Evolutionary conservation across 352 stramenopile genomes (phyloP).

Genomic region (Poterioochromonas sp.): DNA sequence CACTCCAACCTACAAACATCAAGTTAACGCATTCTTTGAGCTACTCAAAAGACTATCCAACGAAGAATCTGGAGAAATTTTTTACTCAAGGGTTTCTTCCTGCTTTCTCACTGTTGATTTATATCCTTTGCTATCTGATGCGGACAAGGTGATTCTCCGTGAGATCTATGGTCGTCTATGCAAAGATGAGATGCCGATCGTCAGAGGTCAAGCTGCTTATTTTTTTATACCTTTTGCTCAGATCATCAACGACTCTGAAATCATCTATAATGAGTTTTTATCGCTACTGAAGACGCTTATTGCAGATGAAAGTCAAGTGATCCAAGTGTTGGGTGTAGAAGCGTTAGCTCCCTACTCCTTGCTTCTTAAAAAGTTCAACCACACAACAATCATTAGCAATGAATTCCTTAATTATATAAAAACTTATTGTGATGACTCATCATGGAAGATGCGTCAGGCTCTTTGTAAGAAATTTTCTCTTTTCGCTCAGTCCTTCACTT

Average conservation of each 20-base stretch:
- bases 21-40: neutral
- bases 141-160: neutral
- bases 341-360: neutral
- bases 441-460: conserved; percentile 9
- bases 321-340: neutral
- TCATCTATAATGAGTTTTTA: neutral
- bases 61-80: conserved; percentile 9
- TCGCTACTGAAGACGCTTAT: neutral
- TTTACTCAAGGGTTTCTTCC: conserved; percentile 8
- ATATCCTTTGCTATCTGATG: neutral
- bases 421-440: neutral
- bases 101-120: neutral
- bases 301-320: neutral
- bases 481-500: neutral
- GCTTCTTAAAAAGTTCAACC: neutral
- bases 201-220: neutral
- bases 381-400: neutral
- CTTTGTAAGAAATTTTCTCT: neutral
- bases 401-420: conserved; percentile 18
- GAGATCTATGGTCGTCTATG: conserved; percentile 19
- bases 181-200: conserved; percentile 13
- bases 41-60: conserved; percentile 1
- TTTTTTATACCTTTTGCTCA: neutral
- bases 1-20: neutral
- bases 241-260: neutral